Conservation (phyloP, 2,329 filamentous ascomycete genomes). For the Aspergillus caelatus region DNA sequence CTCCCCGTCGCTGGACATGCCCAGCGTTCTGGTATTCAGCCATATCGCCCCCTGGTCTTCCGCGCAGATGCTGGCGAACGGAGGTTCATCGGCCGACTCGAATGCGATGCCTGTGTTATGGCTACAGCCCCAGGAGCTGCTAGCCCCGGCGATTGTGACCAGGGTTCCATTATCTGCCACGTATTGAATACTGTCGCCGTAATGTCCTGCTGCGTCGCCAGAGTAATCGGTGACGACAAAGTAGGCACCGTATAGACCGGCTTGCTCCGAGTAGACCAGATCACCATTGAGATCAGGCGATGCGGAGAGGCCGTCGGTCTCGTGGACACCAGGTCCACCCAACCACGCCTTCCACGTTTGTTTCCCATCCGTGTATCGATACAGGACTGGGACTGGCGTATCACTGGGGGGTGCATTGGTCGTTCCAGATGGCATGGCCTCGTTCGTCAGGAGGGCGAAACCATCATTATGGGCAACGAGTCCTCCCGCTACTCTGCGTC, state of each 20-base stretch:
- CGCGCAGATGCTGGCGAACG: constrained; percentile 62
- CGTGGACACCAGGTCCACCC: constrained; percentile 59
- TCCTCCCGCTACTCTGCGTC: constrained; percentile 52
- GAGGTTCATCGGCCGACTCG: constrained; percentile 60
- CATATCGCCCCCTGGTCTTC: constrained; percentile 67
- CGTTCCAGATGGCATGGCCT: constrained; percentile 53
- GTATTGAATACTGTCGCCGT: constrained; percentile 60
- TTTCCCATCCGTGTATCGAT: constrained; percentile 59
- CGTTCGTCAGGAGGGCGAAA: constrained; percentile 65
- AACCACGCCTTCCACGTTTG: constrained; percentile 63
- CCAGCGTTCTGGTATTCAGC: constrained; percentile 63
- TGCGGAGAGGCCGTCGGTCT: constrained; percentile 50
- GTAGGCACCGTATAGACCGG: constrained; percentile 63
- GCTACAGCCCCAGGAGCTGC: constrained; percentile 62
- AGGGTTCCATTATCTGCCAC: constrained; percentile 53
- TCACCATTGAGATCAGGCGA: constrained; percentile 65
- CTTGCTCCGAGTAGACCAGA: constrained; percentile 60
- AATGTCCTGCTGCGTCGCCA: constrained; percentile 59
- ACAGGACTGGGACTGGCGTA: constrained; percentile 59
- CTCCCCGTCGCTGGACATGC: constrained; percentile 55
- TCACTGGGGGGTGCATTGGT: constrained; percentile 53
- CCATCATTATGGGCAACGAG: constrained; percentile 65
- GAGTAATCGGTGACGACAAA: constrained; percentile 64
- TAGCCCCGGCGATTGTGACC: constrained; percentile 55
- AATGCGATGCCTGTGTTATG: constrained; percentile 69